Base-by-base conservation (phyloP, 2,329 filamentous ascomycete species). In the Blastomyces gilchristii region DNA sequence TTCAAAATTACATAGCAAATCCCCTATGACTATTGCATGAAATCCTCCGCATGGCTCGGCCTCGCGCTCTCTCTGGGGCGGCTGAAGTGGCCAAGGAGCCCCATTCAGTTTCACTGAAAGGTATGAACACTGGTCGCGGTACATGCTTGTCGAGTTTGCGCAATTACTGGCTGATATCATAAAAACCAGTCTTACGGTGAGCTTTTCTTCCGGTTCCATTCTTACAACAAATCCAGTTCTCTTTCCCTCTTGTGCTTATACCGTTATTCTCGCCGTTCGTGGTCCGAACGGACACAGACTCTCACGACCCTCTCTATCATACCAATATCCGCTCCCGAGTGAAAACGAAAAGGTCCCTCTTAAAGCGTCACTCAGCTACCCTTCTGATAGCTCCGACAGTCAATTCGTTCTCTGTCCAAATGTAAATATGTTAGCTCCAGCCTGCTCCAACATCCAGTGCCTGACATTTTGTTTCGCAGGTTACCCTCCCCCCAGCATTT, bases 401-500 rank as follows among this genome's bases (percentile, higher is more conserved):
- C 73, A 77, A 50, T 86, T 85, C 68, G 81, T 85, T 47, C 76
- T 87, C 60, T 81, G 80, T 39, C 82, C 83, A 28, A 78, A 83
- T 67, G 78, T 80, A 70, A 66, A 75, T 31, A 43, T 16, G 12
- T 31, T 18, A 62, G 50, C 28, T 45, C n/a, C n/a, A 28, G n/a
- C 9, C 7, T 12, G 9, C 8, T 54, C 16, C 31, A 45, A 45
- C 28, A 31, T 39, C 50, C 47, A 18, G 57, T 43, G 37, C 59
- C 56, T 49, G 53, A 56, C 54, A 43, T 49, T 12, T 18, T n/a
- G 14, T 31, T 59, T 25, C 16, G n/a, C 34, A 80, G 68, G 83
- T 97, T 70, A 94, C 90, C 57, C 86, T 97, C 0, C 93, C 94
- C 11, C 87, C 91, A 18, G 88, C 91, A 0, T 97, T 99, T 74